Conservation (phyloP, 2,329 filamentous ascomycete species). For the Neurospora crassa region DNA sequence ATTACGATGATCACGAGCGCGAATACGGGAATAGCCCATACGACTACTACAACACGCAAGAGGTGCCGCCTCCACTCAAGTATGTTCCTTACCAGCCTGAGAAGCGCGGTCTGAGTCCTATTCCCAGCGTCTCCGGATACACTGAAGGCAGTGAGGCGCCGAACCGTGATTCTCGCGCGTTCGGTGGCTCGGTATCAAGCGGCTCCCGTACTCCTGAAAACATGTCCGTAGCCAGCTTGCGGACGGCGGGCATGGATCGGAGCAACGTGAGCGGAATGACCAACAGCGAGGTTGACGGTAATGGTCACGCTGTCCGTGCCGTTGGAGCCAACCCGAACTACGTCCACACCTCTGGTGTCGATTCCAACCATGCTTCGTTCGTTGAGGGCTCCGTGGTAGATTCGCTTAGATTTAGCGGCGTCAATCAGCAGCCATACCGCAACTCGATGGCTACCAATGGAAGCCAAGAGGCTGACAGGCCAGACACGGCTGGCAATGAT, state of each 20-base stretch:
- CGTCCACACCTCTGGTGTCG: slow-evolving; percentile 65
- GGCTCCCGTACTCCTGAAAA: background rate
- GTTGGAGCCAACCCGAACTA: slow-evolving; percentile 68
- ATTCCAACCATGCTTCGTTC: slow-evolving; percentile 85
- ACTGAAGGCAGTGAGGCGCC: slow-evolving; percentile 54
- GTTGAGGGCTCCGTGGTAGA: slow-evolving; percentile 63
- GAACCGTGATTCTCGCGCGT: slow-evolving; percentile 39
- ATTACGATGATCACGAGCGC: slow-evolving; percentile 36
- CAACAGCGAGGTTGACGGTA: slow-evolving; percentile 47
- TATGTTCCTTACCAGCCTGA: slow-evolving; percentile 62
- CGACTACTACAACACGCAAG: slow-evolving; percentile 48
- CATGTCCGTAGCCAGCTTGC: slow-evolving; percentile 36
- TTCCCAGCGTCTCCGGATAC: slow-evolving; percentile 86
- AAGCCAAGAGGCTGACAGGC: slow-evolving; percentile 30
- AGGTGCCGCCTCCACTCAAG: slow-evolving; percentile 53
- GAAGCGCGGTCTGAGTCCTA: slow-evolving; percentile 70
- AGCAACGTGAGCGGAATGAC: slow-evolving; percentile 40
- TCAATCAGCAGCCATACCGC: slow-evolving; percentile 37
- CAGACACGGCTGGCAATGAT: slow-evolving; percentile 29
- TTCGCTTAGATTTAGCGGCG: slow-evolving; percentile 42
- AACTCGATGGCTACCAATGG: slow-evolving; percentile 30
- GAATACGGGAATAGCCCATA: slow-evolving; percentile 31
- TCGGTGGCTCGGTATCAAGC: background rate
- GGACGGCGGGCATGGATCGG: slow-evolving; percentile 47
- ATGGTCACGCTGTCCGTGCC: slow-evolving; percentile 61